Conservation (phyloP, 495 filamentous ascomycete genomes). For the Amorphotheca resinae region DNA sequence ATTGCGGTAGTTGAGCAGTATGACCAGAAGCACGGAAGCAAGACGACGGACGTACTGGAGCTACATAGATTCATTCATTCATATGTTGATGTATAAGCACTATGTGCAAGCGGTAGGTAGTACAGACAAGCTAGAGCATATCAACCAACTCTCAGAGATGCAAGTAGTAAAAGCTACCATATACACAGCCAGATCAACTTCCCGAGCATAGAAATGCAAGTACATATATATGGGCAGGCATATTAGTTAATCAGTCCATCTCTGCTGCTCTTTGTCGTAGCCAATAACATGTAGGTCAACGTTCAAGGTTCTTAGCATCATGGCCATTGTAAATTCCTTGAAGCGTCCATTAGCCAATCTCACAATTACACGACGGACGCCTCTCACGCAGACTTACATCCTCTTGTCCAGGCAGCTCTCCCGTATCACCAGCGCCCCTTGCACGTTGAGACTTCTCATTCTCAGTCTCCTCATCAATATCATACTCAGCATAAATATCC, state of each 20-base stretch:
- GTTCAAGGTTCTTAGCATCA: conserved; percentile 57
- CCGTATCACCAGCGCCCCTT: conserved; percentile 15
- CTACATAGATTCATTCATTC: too few relatives aligned
- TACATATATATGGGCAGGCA: too few relatives aligned
- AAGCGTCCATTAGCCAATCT: conserved; percentile 15
- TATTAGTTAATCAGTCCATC: conserved; percentile 44
- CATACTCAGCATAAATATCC: conserved; percentile 22
- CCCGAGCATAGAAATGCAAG: too few relatives aligned
- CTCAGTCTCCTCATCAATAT: conserved; percentile 16
- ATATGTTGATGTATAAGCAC: too few relatives aligned
- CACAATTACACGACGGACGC: not conserved
- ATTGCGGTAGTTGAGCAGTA: too few relatives aligned
- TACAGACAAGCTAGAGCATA: too few relatives aligned
- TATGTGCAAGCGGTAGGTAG: too few relatives aligned
- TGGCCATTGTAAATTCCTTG: conserved; percentile 56
- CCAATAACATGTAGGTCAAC: conserved; percentile 53
- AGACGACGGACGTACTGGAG: too few relatives aligned
- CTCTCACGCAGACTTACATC: conserved; percentile 10
- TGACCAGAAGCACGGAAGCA: too few relatives aligned
- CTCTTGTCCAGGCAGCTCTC: conserved; percentile 17
- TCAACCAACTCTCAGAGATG: too few relatives aligned
- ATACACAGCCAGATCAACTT: too few relatives aligned
- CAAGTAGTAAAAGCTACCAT: too few relatives aligned
- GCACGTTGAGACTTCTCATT: conserved; percentile 20
- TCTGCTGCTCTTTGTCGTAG: conserved; percentile 40